Evolutionary conservation across 2,329 filamentous ascomycete species (phyloP).

Genomic region (Mycocentrospora acerina): DNA sequence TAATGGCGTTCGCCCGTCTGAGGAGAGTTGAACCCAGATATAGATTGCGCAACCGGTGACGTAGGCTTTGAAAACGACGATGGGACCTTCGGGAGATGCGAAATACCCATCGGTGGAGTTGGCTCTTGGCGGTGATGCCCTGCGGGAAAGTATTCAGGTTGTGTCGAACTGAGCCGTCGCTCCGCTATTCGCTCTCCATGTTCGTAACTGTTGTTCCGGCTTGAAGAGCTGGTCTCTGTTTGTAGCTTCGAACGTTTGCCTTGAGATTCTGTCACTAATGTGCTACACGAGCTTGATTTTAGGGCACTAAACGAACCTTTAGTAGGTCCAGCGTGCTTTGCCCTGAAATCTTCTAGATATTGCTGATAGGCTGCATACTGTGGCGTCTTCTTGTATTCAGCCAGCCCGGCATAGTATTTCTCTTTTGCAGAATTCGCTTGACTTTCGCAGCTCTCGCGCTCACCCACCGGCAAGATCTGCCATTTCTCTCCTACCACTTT

Average conservation of each 20-base stretch:
- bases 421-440: constrained; percentile 75
- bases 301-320: constrained; percentile 31
- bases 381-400: constrained; percentile 75
- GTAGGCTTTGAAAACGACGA: constrained; percentile 33
- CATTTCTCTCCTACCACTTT: constrained; percentile 81
- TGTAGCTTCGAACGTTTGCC: constrained; percentile 49
- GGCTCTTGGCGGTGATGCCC: constrained; percentile 25
- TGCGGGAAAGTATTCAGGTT: constrained; percentile 18
- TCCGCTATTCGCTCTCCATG: constrained; percentile 26
- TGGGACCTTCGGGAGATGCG: constrained; percentile 27
- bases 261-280: constrained; percentile 33
- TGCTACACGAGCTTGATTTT: constrained; percentile 2
- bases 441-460: constrained; percentile 72
- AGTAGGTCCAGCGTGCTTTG: constrained; percentile 57
- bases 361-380: constrained; percentile 68
- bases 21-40: constrained; percentile 39
- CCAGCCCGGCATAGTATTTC: constrained; percentile 70
- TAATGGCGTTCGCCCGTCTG: constrained; percentile 35
- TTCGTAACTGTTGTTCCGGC: constrained; percentile 34
- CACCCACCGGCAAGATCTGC: constrained; percentile 67
- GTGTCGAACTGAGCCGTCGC: constrained; percentile 31
- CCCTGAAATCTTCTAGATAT: constrained; percentile 77
- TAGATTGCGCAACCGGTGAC: constrained; percentile 33
- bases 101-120: constrained; percentile 28
- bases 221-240: constrained; percentile 37